Evolutionary conservation across 2,329 filamentous ascomycete genomes (phyloP).

Genomic region (Arthrobotrys conoides): DNA sequence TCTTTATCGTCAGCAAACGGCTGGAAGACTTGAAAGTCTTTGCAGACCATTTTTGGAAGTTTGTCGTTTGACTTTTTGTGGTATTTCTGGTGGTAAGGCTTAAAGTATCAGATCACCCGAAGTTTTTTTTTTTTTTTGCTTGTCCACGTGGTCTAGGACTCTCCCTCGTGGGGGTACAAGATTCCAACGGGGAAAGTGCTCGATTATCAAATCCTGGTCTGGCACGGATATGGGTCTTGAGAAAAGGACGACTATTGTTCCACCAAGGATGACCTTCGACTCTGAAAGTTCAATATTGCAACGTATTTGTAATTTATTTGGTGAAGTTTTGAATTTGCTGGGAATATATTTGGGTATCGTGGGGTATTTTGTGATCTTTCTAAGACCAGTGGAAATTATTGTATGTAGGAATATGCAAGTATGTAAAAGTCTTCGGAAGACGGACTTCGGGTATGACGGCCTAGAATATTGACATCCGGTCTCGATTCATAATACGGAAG

Average conservation of each 20-base stretch:
- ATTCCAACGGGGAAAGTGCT: slow-evolving; percentile 28
- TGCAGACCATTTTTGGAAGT: slow-evolving; percentile 31
- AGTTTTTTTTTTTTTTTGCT: slow-evolving; percentile 5
- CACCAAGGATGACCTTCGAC: not conserved
- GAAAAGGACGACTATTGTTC: slow-evolving; percentile 33
- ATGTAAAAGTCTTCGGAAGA: slow-evolving; percentile 6
- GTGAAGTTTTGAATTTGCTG: not conserved
- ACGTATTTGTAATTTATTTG: slow-evolving; percentile 9
- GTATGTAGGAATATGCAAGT: too few species aligned
- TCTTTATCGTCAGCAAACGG: not conserved
- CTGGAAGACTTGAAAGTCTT: slow-evolving; percentile 9
- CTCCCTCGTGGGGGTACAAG: slow-evolving; percentile 17
- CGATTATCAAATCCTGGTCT: slow-evolving; percentile 64
- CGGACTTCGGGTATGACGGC: not conserved
- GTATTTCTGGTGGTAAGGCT: not conserved
- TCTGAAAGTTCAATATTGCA: too few species aligned
- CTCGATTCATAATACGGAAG: not conserved
- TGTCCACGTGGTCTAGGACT: slow-evolving; percentile 17
- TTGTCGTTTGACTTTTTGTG: not conserved
- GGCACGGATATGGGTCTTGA: slow-evolving; percentile 65
- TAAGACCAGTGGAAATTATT: not conserved
- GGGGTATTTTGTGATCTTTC: not conserved
- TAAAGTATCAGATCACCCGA: not conserved
- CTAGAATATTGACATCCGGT: not conserved
- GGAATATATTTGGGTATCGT: slow-evolving; percentile 9